These are phyloP conservation scores for Vigna trinervia DNA, from an alignment of 306 rosid genomes.

Conservation along the genomic window DNA sequence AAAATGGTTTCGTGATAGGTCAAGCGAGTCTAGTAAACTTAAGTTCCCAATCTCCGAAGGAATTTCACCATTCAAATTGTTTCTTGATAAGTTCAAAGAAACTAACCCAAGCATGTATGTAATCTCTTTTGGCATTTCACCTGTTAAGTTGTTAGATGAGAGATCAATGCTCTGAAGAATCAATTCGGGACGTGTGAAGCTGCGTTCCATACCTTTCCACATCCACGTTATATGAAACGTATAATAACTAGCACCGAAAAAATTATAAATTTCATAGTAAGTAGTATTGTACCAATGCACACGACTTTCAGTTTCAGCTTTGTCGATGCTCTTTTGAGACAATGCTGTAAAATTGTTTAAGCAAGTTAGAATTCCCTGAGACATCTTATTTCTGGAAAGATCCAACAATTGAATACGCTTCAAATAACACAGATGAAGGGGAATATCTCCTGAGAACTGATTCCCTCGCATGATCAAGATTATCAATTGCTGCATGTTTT, in stretches of 20 bases:
- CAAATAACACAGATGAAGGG: not conserved
- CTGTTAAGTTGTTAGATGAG: not conserved
- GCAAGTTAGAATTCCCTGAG: not conserved
- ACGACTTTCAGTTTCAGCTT: not conserved
- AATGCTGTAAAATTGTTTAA: slow-evolving; percentile 16
- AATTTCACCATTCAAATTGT: slow-evolving; percentile 17
- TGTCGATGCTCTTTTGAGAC: not conserved
- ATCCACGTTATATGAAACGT: not conserved
- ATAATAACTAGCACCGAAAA: not conserved
- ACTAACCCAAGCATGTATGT: not conserved
- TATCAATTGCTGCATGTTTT: not conserved
- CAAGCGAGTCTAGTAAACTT: not conserved
- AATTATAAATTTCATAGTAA: not conserved
- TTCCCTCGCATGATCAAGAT: slow-evolving; percentile 27
- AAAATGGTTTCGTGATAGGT: not conserved
- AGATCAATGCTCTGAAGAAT: not conserved
- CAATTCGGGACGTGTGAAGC: slow-evolving; percentile 44
- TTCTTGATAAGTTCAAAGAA: slow-evolving; percentile 15
- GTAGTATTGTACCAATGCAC: not conserved
- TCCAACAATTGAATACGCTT: not conserved
- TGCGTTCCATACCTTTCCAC: slow-evolving; percentile 27
- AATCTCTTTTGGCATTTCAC: slow-evolving; percentile 2
- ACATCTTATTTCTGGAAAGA: not conserved
- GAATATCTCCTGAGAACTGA: not conserved
- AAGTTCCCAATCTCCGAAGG: not conserved